Conservation (phyloP, 2,329 filamentous ascomycete species). For the Thyridium curvatum region DNA sequence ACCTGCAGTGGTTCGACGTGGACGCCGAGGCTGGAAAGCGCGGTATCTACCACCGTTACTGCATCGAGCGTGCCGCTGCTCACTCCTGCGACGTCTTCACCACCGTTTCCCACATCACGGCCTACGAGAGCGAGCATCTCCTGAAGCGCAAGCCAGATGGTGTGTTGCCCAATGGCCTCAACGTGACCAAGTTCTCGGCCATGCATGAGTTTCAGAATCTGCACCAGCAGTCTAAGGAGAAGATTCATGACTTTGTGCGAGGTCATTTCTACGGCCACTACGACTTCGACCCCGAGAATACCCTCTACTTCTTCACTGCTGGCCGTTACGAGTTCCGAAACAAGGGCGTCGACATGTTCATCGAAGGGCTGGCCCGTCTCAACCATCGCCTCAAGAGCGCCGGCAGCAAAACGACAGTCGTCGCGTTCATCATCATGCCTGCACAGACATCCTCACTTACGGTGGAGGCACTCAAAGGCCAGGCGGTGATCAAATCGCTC, state of each 20-base stretch:
- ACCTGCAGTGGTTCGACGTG: conserved; percentile 93
- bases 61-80: conserved; percentile 89
- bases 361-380: conserved; percentile 87
- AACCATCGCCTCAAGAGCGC: conserved; percentile 85
- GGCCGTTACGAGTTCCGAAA: conserved; percentile 97
- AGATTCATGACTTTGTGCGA: conserved; percentile 96
- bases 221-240: conserved; percentile 93
- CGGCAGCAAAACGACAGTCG: conserved; percentile 87
- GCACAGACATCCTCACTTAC: conserved; percentile 93
- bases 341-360: conserved; percentile 99
- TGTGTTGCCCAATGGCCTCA: conserved; percentile 91
- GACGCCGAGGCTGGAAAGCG: conserved; percentile 96
- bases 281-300: conserved; percentile 94
- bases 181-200: conserved; percentile 97
- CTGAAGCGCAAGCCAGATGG: conserved; percentile 97
- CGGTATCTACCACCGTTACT: conserved; percentile 97
- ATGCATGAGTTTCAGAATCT: conserved; percentile 99
- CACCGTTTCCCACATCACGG: conserved; percentile 96
- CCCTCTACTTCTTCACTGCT: conserved; percentile 94
- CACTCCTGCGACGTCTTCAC: conserved; percentile 96
- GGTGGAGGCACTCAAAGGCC: conserved; percentile 91
- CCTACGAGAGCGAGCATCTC: conserved; percentile 95
- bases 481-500: conserved; percentile 94
- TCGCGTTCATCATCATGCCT: conserved; percentile 98
- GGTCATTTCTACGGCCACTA: conserved; percentile 98